A percentile compares a stretch with the other conserved stretches of the same genome.
phyloP scores from a whole-genome alignment of 1,284 basidiomycete genomes.

The Leccinum fuscescens region DNA sequence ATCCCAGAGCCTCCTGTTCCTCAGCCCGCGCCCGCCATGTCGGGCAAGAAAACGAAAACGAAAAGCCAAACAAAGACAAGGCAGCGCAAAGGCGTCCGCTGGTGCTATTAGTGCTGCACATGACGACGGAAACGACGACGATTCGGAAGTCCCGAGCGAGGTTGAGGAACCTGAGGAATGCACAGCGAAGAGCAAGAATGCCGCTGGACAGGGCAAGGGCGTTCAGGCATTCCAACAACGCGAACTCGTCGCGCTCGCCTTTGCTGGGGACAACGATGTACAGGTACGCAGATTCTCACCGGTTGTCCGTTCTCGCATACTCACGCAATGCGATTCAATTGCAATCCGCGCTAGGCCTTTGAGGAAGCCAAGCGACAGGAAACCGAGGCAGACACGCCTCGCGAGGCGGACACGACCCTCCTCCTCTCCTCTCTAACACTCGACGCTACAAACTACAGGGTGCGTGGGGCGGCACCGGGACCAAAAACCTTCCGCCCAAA shows the following conservation, averaged over 20 bases:
- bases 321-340: conserved; percentile 2
- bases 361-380: conserved; percentile 78
- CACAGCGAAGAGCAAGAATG: too few species aligned
- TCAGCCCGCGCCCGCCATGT: conserved; percentile 5
- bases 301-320: not conserved
- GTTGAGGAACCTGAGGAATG: too few species aligned
- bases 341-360: conserved; percentile 62
- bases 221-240: conserved; percentile 77
- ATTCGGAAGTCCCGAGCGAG: too few species aligned
- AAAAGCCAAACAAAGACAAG: conserved; percentile 14
- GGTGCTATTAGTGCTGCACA: not conserved
- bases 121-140: conserved; percentile 51
- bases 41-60: conserved; percentile 15
- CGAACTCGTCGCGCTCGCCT: conserved; percentile 90
- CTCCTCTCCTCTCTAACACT: conserved; percentile 22
- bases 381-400: conserved; percentile 70
- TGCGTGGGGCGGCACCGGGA: conserved; percentile 85
- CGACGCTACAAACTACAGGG: conserved; percentile 53
- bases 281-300: conserved; percentile 48
- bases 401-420: conserved; percentile 48
- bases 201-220: conserved; percentile 25
- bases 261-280: conserved; percentile 95
- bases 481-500: conserved; percentile 56
- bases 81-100: conserved; percentile 2
- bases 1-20: conserved; percentile 22